phyloP scores from a whole-genome alignment of 2,329 filamentous ascomycete species.

The Neonectria neomacrospora region DNA sequence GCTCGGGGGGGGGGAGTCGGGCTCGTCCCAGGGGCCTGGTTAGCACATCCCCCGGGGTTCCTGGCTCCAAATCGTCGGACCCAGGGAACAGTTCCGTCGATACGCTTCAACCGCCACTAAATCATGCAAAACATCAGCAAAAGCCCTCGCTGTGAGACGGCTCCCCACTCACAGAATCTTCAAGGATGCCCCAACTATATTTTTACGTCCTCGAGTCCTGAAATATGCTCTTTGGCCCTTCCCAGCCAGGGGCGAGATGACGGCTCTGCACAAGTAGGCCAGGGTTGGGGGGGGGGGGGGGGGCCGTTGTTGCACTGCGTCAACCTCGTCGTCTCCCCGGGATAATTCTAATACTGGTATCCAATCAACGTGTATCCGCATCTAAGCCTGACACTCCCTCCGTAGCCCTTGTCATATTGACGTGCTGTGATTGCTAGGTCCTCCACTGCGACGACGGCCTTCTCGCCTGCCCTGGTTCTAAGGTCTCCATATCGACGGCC shows the following conservation, averaged over 20 bases:
- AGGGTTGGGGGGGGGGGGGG: conserved; percentile 20
- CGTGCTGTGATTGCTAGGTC: conserved; percentile 25
- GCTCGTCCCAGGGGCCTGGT: conserved; percentile 17
- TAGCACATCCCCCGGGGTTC: conserved; percentile 19
- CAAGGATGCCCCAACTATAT: not conserved
- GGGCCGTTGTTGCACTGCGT: conserved; percentile 33
- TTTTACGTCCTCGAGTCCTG: not conserved
- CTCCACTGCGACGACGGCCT: conserved; percentile 12
- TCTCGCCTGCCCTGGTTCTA: conserved; percentile 9
- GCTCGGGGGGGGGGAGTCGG: conserved; percentile 16
- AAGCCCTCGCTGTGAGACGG: not conserved
- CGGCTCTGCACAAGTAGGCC: conserved; percentile 16
- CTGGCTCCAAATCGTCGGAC: conserved; percentile 10
- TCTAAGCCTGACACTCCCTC: conserved; percentile 24
- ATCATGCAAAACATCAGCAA: conserved; percentile 16
- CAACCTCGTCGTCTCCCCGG: conserved; percentile 32
- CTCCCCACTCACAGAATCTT: conserved; percentile 6
- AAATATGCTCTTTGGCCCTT: conserved; percentile 1
- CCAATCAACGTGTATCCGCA: conserved; percentile 32
- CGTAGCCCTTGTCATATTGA: conserved; percentile 24
- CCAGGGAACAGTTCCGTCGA: not conserved
- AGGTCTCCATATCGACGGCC: conserved; percentile 15
- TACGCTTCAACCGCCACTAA: not conserved
- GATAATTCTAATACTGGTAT: conserved; percentile 31
- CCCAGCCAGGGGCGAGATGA: conserved; percentile 14